These are phyloP conservation scores for Cercospora brassicicola DNA, from an alignment of 2,329 filamentous ascomycete genomes.

Conservation along the genomic window DNA sequence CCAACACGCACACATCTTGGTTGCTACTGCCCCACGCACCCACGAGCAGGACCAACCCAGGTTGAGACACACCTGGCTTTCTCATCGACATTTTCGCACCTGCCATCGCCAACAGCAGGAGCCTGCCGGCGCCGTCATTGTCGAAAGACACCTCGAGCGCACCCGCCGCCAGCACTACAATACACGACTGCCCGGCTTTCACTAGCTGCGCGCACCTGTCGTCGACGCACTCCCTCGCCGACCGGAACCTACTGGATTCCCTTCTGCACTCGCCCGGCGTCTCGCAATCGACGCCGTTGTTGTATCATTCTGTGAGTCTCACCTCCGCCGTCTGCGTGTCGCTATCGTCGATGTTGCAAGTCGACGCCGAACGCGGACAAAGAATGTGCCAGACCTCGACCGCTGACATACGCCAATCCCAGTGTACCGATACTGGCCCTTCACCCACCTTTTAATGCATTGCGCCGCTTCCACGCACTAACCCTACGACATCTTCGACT, in stretches of 20 bases:
- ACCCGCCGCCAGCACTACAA: conserved; percentile 1
- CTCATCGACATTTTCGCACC: not conserved
- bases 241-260: conserved; percentile 20
- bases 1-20: not conserved
- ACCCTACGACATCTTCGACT: conserved; percentile 33
- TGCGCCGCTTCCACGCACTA: conserved; percentile 40
- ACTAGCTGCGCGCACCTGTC: conserved; percentile 42
- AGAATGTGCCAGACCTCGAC: not conserved
- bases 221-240: conserved; percentile 17
- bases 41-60: conserved; percentile 9
- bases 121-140: not conserved
- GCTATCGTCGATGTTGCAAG: not conserved
- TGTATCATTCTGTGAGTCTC: conserved; percentile 38
- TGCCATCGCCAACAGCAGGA: not conserved
- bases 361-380: not conserved
- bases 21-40: not conserved
- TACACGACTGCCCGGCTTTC: conserved; percentile 31
- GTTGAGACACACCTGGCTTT: conserved; percentile 3
- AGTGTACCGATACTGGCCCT: conserved; percentile 19
- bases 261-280: conserved; percentile 14
- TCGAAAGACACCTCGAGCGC: conserved; percentile 12
- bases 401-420: conserved; percentile 15
- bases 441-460: conserved; percentile 44
- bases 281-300: conserved; percentile 24
- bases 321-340: not conserved